These are phyloP conservation scores for Filobasidium floriforme DNA, from an alignment of 768 basidiomycete species.

Conservation along the genomic window DNA sequence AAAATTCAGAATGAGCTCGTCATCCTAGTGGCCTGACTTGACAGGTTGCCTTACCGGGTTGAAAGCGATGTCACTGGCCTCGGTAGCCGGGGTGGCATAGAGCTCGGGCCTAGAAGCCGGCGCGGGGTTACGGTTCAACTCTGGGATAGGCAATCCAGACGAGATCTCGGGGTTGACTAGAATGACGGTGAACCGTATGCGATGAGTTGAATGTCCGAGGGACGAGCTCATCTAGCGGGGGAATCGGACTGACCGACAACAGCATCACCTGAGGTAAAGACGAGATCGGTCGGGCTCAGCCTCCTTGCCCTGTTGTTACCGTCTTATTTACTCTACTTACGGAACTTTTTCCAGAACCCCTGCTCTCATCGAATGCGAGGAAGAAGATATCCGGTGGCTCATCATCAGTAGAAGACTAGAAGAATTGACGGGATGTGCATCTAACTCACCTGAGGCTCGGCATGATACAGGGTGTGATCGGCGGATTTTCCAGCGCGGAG, in stretches of 20 bases:
- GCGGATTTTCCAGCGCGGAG: slow-evolving; percentile 60
- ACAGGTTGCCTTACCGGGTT: slow-evolving; percentile 28
- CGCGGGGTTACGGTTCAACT: slow-evolving; percentile 68
- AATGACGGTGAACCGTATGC: neutral
- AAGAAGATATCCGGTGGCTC: neutral
- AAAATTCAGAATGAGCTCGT: neutral
- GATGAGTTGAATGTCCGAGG: slow-evolving; percentile 4
- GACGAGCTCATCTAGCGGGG: neutral
- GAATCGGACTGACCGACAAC: slow-evolving; percentile 49
- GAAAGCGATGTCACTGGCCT: slow-evolving; percentile 53
- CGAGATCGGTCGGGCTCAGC: too few relatives aligned
- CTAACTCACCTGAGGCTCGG: slow-evolving; percentile 36
- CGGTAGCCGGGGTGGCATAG: slow-evolving; percentile 79
- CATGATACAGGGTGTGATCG: slow-evolving; percentile 80
- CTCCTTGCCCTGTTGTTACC: too few relatives aligned
- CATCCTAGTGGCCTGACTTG: neutral
- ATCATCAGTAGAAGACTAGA: neutral
- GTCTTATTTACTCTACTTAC: slow-evolving; percentile 50
- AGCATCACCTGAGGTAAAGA: slow-evolving; percentile 59
- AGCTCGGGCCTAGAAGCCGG: slow-evolving; percentile 81
- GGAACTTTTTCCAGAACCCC: slow-evolving; percentile 96
- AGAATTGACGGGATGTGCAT: neutral
- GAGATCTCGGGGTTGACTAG: slow-evolving; percentile 81
- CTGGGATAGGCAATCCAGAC: slow-evolving; percentile 71
- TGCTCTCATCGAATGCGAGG: slow-evolving; percentile 56